These are phyloP conservation scores for Penicillium polonicum DNA, from an alignment of 2,329 filamentous ascomycete species.

Conservation along the genomic window DNA sequence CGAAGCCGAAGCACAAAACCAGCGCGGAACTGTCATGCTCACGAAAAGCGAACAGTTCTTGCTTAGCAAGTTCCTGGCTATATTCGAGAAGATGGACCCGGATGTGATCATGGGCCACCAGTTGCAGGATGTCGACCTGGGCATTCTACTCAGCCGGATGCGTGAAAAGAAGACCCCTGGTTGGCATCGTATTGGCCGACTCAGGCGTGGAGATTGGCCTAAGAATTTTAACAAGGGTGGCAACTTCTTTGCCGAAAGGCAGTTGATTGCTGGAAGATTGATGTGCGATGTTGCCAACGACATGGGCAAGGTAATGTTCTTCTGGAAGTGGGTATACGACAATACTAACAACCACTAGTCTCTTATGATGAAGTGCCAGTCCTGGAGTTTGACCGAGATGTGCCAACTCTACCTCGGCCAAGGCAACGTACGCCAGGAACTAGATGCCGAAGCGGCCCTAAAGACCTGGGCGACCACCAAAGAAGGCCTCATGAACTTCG, in stretches of 20 bases:
- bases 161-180: constrained; percentile 87
- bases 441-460: constrained; percentile 84
- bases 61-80: constrained; percentile 82
- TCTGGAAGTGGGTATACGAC: background rate
- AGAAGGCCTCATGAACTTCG: constrained; percentile 85
- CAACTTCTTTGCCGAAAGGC: constrained; percentile 88
- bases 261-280: constrained; percentile 82
- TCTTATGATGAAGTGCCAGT: constrained; percentile 94
- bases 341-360: constrained; percentile 52
- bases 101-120: constrained; percentile 93
- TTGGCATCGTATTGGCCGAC: constrained; percentile 88
- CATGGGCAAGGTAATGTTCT: constrained; percentile 67
- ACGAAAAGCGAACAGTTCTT: constrained; percentile 83
- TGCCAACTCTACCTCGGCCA: constrained; percentile 81
- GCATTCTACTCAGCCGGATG: constrained; percentile 80
- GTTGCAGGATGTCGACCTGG: constrained; percentile 96
- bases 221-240: constrained; percentile 79
- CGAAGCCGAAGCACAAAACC: constrained; percentile 71
- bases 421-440: constrained; percentile 70
- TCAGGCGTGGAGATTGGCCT: constrained; percentile 84
- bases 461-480: constrained; percentile 82
- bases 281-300: constrained; percentile 95
- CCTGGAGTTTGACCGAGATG: constrained; percentile 98
- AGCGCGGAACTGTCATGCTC: constrained; percentile 73
- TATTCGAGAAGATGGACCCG: constrained; percentile 83